phyloP scores from a whole-genome alignment of 2,329 filamentous ascomycete genomes.

The Catunica adiposa region DNA sequence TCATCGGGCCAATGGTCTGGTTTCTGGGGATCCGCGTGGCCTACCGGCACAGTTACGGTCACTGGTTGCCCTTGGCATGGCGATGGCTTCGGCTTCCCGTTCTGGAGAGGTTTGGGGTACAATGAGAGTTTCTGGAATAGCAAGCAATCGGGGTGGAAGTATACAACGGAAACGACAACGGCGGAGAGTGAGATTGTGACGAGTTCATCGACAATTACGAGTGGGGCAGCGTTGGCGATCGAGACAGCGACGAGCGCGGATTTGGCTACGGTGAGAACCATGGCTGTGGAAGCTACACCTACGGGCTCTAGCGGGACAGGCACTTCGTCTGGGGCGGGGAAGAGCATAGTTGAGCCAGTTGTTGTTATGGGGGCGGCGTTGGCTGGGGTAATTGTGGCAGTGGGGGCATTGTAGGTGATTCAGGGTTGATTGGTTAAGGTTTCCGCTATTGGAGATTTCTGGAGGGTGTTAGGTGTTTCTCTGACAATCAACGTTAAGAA shows the following conservation, averaged over 20 bases:
- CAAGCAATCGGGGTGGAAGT: constrained; percentile 16
- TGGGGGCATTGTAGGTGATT: constrained; percentile 15
- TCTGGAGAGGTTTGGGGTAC: constrained; percentile 17
- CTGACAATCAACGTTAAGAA: too few species aligned
- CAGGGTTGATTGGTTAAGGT: background rate
- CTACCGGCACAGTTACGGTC: constrained; percentile 17
- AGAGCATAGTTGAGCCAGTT: constrained; percentile 8
- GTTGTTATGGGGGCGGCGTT: constrained; percentile 15
- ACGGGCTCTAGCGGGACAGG: constrained; percentile 11
- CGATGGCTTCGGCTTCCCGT: constrained; percentile 16
- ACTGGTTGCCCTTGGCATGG: constrained; percentile 19
- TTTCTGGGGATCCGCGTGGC: constrained; percentile 15
- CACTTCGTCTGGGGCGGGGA: constrained; percentile 8
- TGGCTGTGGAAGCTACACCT: constrained; percentile 14
- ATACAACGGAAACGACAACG: constrained; percentile 17
- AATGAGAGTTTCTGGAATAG: constrained; percentile 16
- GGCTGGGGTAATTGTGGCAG: constrained; percentile 16
- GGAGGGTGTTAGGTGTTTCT: too few species aligned
- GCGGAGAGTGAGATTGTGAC: constrained; percentile 9
- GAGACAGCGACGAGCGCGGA: constrained; percentile 15
- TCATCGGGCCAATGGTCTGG: constrained; percentile 13
- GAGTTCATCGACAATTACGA: constrained; percentile 13
- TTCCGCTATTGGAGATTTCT: too few species aligned
- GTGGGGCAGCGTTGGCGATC: constrained; percentile 11
- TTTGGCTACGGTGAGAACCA: constrained; percentile 15